These are phyloP conservation scores for Yarrowia divulgata DNA, from an alignment of 805 yeast genomes.

Conservation along the genomic window DNA sequence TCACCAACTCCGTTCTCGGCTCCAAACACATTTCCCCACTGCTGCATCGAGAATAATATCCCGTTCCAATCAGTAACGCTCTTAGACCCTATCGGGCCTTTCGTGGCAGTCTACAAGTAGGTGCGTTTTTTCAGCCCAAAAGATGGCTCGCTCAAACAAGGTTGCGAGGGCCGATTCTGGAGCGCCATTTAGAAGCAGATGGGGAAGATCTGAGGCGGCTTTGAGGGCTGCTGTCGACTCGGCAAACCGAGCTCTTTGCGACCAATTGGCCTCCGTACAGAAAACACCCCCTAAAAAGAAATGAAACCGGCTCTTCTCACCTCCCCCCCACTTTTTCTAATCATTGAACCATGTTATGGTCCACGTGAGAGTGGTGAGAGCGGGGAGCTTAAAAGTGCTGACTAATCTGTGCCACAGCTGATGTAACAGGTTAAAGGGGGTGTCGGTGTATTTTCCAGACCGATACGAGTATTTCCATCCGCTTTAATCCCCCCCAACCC, in stretches of 20 bases:
- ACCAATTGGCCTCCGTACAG: neutral
- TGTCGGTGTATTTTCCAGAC: too few relatives aligned
- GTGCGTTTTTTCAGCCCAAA: conserved; percentile 14
- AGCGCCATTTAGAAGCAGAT: neutral
- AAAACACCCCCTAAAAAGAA: too few relatives aligned
- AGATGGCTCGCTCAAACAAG: neutral
- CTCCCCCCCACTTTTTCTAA: neutral
- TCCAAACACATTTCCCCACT: conserved; percentile 4
- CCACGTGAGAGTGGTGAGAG: conserved; percentile 17
- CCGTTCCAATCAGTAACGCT: neutral
- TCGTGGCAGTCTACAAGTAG: neutral
- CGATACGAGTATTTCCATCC: neutral
- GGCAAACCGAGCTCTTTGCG: neutral
- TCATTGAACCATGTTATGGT: neutral
- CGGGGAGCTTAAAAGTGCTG: conserved; percentile 5
- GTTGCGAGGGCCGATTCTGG: neutral
- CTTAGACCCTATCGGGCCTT: conserved; percentile 16
- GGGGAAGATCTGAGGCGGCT: neutral
- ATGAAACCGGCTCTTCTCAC: too few relatives aligned
- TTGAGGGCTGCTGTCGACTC: neutral
- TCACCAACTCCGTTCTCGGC: neutral
- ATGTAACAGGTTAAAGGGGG: too few relatives aligned
- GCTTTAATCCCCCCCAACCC: neutral
- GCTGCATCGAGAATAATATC: conserved; percentile 8
- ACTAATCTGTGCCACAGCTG: neutral